These are phyloP conservation scores for Beauveria medogensis DNA, from an alignment of 2,329 filamentous ascomycete genomes.

Conservation along the genomic window DNA sequence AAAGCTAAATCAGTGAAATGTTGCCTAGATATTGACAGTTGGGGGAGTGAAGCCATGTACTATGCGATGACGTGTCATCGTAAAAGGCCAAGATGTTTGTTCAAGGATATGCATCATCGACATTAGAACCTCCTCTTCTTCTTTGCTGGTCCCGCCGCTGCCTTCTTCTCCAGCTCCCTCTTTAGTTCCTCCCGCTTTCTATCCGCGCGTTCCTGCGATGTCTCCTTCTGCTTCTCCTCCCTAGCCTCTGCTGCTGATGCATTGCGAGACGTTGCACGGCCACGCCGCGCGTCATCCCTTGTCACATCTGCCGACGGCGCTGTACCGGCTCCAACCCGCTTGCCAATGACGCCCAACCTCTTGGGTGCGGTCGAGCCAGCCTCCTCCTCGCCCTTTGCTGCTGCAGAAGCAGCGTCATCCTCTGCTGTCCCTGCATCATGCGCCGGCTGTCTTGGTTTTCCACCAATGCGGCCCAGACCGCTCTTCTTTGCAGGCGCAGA, in stretches of 20 bases:
- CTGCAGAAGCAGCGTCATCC: constrained; percentile 6
- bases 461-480: constrained; percentile 35
- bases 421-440: constrained; percentile 11
- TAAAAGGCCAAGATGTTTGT: neutral
- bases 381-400: constrained; percentile 12
- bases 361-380: constrained; percentile 10
- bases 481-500: constrained; percentile 20
- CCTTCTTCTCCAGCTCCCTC: constrained; percentile 46
- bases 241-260: constrained; percentile 19
- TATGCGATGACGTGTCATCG: neutral
- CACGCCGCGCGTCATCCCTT: constrained; percentile 15
- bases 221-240: constrained; percentile 29
- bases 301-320: neutral
- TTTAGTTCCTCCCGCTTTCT: constrained; percentile 44
- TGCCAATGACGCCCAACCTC: constrained; percentile 29
- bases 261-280: constrained; percentile 16
- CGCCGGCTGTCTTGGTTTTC: constrained; percentile 15
- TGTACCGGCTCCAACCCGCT: constrained; percentile 15
- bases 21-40: neutral
- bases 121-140: constrained; percentile 48
- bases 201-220: constrained; percentile 38
- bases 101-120: too few relatives aligned
- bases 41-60: neutral
- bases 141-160: constrained; percentile 40
- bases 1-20: neutral